Evolutionary conservation across 768 basidiomycete species (phyloP).

Genomic region (Lactarius tabidus): DNA sequence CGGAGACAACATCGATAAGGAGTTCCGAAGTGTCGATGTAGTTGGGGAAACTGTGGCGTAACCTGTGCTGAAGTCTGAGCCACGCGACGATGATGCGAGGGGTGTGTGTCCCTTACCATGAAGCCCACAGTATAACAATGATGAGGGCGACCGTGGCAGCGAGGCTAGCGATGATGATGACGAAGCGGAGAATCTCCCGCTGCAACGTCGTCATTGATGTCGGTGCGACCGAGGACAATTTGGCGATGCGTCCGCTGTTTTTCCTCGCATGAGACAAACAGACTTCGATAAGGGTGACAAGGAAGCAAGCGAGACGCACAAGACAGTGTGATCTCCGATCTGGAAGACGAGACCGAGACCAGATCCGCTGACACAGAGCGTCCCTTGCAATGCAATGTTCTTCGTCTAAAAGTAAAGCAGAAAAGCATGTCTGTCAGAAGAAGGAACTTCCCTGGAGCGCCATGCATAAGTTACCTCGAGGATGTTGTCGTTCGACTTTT

Average conservation of each 20-base stretch:
- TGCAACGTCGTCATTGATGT: conserved; percentile 47
- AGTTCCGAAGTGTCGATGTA: conserved; percentile 49
- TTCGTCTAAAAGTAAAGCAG: conserved; percentile 42
- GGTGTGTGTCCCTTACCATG: conserved; percentile 32
- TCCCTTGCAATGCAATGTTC: conserved; percentile 58
- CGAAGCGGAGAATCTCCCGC: conserved; percentile 51
- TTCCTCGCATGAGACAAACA: not conserved
- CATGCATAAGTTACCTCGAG: conserved; percentile 22
- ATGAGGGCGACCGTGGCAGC: conserved; percentile 45
- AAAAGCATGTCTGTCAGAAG: conserved; percentile 23
- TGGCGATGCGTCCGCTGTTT: conserved; percentile 38
- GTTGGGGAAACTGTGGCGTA: conserved; percentile 37
- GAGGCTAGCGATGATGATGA: conserved; percentile 47
- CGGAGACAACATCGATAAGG: conserved; percentile 55
- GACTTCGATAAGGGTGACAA: conserved; percentile 4
- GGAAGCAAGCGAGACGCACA: conserved; percentile 35
- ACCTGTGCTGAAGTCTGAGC: conserved; percentile 33
- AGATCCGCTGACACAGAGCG: conserved; percentile 48
- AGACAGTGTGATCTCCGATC: conserved; percentile 48
- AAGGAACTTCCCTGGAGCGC: not conserved
- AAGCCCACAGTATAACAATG: conserved; percentile 48
- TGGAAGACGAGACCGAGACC: conserved; percentile 46
- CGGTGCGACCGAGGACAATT: conserved; percentile 32
- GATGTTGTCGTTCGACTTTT: conserved; percentile 34
- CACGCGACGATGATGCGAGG: conserved; percentile 18